Percentiles rank a stretch among this genome's conserved stretches.
Evolutionary conservation across 2,329 filamentous ascomycete genomes (phyloP).

Genomic region (Plectosphaerella cucumerina): DNA sequence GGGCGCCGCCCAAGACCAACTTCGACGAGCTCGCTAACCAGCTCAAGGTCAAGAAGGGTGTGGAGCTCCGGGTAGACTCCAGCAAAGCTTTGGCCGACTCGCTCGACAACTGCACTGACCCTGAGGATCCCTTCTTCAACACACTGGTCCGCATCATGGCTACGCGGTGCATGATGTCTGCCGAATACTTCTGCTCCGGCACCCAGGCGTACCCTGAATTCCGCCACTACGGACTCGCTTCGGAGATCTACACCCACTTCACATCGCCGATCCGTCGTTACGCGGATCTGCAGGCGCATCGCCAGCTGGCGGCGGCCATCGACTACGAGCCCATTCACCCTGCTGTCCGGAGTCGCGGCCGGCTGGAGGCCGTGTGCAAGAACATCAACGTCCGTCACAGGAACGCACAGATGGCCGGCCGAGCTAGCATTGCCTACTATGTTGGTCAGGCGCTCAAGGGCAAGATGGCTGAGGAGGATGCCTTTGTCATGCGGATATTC

Average conservation of each 20-base stretch:
- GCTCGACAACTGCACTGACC: constrained; percentile 78
- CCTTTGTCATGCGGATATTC: constrained; percentile 95
- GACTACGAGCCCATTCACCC: constrained; percentile 85
- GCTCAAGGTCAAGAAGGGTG: constrained; percentile 77
- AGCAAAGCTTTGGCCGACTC: constrained; percentile 93
- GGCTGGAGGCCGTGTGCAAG: constrained; percentile 90
- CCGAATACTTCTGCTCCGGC: constrained; percentile 96
- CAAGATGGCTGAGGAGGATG: constrained; percentile 73
- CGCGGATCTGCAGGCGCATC: constrained; percentile 90
- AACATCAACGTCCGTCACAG: constrained; percentile 98
- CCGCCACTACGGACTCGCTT: constrained; percentile 93
- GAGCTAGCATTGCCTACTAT: constrained; percentile 95
- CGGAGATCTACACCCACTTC: constrained; percentile 98
- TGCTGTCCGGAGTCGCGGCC: constrained; percentile 73
- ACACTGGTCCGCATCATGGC: constrained; percentile 96
- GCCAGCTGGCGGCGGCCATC: constrained; percentile 92
- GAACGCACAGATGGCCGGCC: constrained; percentile 92
- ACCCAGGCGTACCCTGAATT: constrained; percentile 92
- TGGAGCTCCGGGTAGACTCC: constrained; percentile 78
- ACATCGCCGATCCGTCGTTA: constrained; percentile 96
- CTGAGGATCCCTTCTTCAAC: constrained; percentile 91
- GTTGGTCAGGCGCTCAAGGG: constrained; percentile 93
- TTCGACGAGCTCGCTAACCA: constrained; percentile 93
- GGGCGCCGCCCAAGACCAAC: constrained; percentile 87
- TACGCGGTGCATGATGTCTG: constrained; percentile 98